Percentiles rank a stretch among this genome's conserved stretches.
phyloP scores from a whole-genome alignment of 2,329 filamentous ascomycete species.

The Scedosporium minutisporum region DNA sequence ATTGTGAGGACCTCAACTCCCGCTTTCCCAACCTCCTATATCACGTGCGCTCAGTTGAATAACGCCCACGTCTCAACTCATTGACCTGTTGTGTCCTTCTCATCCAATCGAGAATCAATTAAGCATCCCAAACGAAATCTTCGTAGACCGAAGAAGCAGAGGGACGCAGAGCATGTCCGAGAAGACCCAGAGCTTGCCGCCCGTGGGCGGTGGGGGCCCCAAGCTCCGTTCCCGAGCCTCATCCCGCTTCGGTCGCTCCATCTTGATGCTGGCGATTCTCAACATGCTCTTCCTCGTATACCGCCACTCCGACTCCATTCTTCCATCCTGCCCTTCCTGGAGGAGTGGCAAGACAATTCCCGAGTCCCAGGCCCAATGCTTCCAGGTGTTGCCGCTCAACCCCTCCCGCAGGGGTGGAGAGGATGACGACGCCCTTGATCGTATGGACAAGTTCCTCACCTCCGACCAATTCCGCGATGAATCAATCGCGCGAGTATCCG shows the following conservation, averaged over 20 bases:
- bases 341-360: not conserved
- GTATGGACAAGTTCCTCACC: constrained; percentile 22
- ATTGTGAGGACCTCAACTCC: too few relatives aligned
- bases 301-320: not conserved
- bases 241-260: not conserved
- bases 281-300: not conserved
- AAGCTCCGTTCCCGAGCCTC: not conserved
- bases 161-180: not conserved
- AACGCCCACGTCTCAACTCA: too few relatives aligned
- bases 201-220: not conserved
- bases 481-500: constrained; percentile 25
- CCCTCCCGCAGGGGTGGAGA: constrained; percentile 15
- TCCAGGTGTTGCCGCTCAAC: constrained; percentile 23
- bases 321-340: not conserved
- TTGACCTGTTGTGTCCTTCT: too few relatives aligned
- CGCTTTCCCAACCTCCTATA: too few relatives aligned
- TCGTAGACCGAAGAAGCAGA: too few relatives aligned
- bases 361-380: constrained; percentile 13
- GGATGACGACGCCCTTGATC: constrained; percentile 12
- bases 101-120: not conserved
- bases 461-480: constrained; percentile 22
- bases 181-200: not conserved
- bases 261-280: not conserved
- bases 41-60: too few relatives aligned
- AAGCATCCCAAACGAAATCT: too few relatives aligned